Conservation (phyloP, 495 filamentous ascomycete species). For the Aspergillus campestris region DNA sequence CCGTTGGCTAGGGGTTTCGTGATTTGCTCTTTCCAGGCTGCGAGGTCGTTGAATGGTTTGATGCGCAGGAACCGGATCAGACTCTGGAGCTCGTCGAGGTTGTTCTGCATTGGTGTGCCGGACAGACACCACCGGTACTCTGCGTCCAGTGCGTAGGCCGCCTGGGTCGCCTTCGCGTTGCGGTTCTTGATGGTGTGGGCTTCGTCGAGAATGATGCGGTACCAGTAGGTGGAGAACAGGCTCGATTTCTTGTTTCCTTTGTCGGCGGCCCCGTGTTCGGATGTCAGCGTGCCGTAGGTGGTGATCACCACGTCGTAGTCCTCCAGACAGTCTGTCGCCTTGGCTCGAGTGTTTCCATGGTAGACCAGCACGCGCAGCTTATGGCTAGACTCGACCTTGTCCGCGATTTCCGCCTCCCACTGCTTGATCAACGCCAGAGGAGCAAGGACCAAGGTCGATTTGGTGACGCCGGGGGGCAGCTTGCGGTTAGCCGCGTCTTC, state of each 20-base stretch:
- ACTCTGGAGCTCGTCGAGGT: conserved; percentile 92
- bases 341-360: conserved; percentile 78
- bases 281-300: conserved; percentile 89
- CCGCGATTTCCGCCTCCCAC: conserved; percentile 88
- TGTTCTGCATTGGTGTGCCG: conserved; percentile 96
- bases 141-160: conserved; percentile 68
- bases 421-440: conserved; percentile 92
- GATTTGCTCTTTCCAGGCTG: conserved; percentile 82
- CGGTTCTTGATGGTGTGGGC: conserved; percentile 98
- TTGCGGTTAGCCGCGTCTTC: conserved; percentile 44
- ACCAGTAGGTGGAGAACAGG: conserved; percentile 90
- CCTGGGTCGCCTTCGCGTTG: conserved; percentile 88
- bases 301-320: conserved; percentile 95
- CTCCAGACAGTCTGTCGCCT: conserved; percentile 61
- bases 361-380: conserved; percentile 75
- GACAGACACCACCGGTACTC: conserved; percentile 94
- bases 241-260: conserved; percentile 59
- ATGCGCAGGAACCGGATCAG: conserved; percentile 90
- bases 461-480: conserved; percentile 54
- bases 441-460: conserved; percentile 85
- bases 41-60: conserved; percentile 74
- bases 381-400: conserved; percentile 61
- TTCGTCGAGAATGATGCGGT: conserved; percentile 89
- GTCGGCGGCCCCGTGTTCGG: conserved; percentile 66
- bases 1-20: conserved; percentile 77